Evolutionary conservation across 352 stramenopile species (phyloP).

Genomic region (Thalassiosira exigua): DNA sequence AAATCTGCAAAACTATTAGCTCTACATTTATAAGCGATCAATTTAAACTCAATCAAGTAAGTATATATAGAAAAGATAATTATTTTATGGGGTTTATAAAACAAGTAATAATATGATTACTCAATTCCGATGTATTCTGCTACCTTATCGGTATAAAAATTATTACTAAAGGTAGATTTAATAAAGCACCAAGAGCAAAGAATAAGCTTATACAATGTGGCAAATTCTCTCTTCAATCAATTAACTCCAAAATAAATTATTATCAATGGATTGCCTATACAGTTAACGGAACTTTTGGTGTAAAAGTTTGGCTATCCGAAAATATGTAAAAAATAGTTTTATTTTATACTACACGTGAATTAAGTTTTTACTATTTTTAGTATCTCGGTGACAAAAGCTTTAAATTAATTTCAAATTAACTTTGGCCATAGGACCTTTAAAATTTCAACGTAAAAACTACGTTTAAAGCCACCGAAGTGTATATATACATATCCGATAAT

Average conservation of each 20-base stretch:
- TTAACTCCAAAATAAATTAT: constrained; percentile 45
- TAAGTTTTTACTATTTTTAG: too few relatives aligned
- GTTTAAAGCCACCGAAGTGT: constrained; percentile 35
- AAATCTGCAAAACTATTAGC: constrained; percentile 41
- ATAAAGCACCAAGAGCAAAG: constrained; percentile 27
- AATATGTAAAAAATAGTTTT: constrained; percentile 38
- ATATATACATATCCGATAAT: constrained; percentile 15
- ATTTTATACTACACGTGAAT: constrained; percentile 45
- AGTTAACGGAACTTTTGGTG: constrained; percentile 34
- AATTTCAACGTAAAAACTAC: constrained; percentile 16
- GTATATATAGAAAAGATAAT: constrained; percentile 36
- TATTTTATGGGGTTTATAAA: constrained; percentile 1
- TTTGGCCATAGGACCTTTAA: constrained; percentile 42
- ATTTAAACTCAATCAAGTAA: constrained; percentile 31
- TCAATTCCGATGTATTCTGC: constrained; percentile 26
- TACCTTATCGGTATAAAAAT: constrained; percentile 46
- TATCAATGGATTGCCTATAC: constrained; percentile 37
- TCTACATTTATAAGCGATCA: constrained; percentile 29
- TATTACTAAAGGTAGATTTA: constrained; percentile 37
- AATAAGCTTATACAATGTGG: constrained; percentile 26
- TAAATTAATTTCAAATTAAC: too few relatives aligned
- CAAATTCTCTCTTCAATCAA: constrained; percentile 38
- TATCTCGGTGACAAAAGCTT: too few relatives aligned
- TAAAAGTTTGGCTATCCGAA: constrained; percentile 43
- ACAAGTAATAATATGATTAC: constrained; percentile 12